Percentiles rank a stretch among this genome's conserved stretches.
These are phyloP conservation scores for Nepenthes mirabilis DNA, from an alignment of 148 eudicot genomes.

Conservation along the genomic window DNA sequence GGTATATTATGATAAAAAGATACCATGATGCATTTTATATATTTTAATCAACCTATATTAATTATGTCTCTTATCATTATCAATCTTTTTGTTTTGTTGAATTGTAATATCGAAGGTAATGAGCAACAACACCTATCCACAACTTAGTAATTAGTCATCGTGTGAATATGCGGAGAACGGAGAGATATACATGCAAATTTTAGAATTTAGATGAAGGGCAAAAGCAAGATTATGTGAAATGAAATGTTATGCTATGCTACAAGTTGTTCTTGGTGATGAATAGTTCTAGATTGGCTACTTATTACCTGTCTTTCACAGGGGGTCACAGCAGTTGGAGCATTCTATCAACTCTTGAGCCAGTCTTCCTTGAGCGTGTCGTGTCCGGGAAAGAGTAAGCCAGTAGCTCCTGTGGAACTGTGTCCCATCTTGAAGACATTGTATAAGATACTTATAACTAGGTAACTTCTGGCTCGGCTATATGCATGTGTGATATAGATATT, in stretches of 20 bases:
- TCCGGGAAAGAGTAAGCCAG: conserved; percentile 69
- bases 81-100: too few species aligned
- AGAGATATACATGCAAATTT: too few species aligned
- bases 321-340: conserved; percentile 87
- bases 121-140: too few species aligned
- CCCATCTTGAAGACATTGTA: conserved; percentile 77
- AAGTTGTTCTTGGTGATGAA: background rate
- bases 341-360: conserved; percentile 83
- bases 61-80: too few species aligned
- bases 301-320: conserved; percentile 31
- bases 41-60: too few species aligned
- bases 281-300: background rate
- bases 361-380: conserved; percentile 60
- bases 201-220: too few species aligned
- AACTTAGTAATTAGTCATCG: too few species aligned
- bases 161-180: too few species aligned
- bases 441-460: conserved; percentile 73
- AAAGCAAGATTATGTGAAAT: background rate
- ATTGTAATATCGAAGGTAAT: too few species aligned
- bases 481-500: background rate
- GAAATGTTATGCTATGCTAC: background rate
- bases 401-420: conserved; percentile 85
- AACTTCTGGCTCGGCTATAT: background rate
- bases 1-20: too few species aligned
- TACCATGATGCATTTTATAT: too few species aligned